Evolutionary conservation across 2,329 filamentous ascomycete species (phyloP).

Genomic region (Talaromyces sp.): DNA sequence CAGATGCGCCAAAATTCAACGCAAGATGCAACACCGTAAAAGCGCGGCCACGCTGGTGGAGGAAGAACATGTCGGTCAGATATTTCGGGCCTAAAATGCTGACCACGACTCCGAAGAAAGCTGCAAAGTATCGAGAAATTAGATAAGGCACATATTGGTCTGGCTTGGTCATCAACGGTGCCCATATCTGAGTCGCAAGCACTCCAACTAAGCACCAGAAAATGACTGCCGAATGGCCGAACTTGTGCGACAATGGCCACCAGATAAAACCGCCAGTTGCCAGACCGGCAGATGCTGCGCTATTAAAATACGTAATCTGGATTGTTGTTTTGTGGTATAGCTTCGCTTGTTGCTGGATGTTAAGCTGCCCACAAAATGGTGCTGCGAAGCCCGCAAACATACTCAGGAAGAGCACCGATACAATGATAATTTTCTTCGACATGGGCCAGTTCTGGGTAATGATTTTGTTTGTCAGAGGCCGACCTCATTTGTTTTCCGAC

Average conservation of each 20-base stretch:
- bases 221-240: slow-evolving; percentile 9
- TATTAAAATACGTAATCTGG: slow-evolving; percentile 5
- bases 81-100: slow-evolving; percentile 4
- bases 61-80: slow-evolving; percentile 5
- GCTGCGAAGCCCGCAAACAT: slow-evolving; percentile 5
- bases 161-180: slow-evolving; percentile 5
- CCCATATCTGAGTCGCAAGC: slow-evolving; percentile 6
- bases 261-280: slow-evolving; percentile 3
- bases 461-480: not conserved
- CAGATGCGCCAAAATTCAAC: slow-evolving; percentile 7
- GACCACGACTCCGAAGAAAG: slow-evolving; percentile 1
- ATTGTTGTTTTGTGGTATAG: slow-evolving; percentile 7
- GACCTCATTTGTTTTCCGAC: not conserved
- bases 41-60: not conserved
- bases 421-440: not conserved
- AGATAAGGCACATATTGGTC: slow-evolving; percentile 5
- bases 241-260: slow-evolving; percentile 7
- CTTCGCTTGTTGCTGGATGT: not conserved
- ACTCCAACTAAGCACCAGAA: slow-evolving; percentile 5
- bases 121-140: slow-evolving; percentile 1
- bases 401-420: slow-evolving; percentile 1
- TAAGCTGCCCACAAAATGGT: slow-evolving; percentile 6
- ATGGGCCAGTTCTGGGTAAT: not conserved
- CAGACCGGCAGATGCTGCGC: slow-evolving; percentile 4
- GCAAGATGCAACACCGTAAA: slow-evolving; percentile 6